A percentile compares a stretch with the other conserved stretches of the same genome.
phyloP scores from a whole-genome alignment of 2,329 filamentous ascomycete species.

The Paraconiothyrium sp. region DNA sequence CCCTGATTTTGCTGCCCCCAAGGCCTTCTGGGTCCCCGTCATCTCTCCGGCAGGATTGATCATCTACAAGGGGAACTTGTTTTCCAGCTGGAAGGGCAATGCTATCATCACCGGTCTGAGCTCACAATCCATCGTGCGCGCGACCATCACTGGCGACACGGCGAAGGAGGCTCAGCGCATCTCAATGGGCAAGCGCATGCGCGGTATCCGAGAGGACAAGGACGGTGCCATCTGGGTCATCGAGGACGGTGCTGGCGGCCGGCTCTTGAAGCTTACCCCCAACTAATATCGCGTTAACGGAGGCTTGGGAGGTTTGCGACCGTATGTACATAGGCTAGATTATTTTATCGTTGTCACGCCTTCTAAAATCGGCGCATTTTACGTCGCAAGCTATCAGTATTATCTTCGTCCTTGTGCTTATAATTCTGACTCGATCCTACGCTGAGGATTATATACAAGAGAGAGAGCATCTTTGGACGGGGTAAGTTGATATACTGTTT shows the following conservation, averaged over 20 bases:
- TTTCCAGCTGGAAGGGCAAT: conserved; percentile 30
- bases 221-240: conserved; percentile 30
- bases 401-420: neutral
- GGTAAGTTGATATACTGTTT: conserved; percentile 3
- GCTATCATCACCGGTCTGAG: conserved; percentile 28
- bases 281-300: conserved; percentile 21
- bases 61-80: conserved; percentile 30
- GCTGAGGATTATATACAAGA: neutral
- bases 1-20: conserved; percentile 24
- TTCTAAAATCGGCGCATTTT: neutral
- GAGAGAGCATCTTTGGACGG: neutral
- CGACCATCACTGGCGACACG: conserved; percentile 26
- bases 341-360: neutral
- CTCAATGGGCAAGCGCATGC: conserved; percentile 31
- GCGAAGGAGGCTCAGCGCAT: conserved; percentile 30
- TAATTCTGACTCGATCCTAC: neutral
- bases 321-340: neutral
- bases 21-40: conserved; percentile 29
- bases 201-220: conserved; percentile 30
- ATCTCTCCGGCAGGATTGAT: conserved; percentile 29
- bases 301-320: conserved; percentile 1
- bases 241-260: conserved; percentile 24
- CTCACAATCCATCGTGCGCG: conserved; percentile 25
- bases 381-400: neutral
- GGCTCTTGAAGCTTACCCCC: conserved; percentile 30